phyloP scores from a whole-genome alignment of 805 yeast genomes.

The Candida vaughaniae region DNA sequence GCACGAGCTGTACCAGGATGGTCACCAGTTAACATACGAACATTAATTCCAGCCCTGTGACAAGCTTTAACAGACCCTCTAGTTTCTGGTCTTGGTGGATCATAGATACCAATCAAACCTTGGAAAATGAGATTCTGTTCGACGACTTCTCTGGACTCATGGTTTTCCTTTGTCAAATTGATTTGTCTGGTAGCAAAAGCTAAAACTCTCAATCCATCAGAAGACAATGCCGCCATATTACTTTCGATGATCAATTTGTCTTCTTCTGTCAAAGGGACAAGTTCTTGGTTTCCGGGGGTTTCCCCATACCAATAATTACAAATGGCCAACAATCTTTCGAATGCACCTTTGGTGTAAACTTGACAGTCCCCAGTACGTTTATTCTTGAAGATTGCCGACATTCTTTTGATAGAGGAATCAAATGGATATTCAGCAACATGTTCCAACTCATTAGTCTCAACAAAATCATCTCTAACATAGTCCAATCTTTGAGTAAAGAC shows the following conservation, averaged over 20 bases:
- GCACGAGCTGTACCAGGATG: constrained; percentile 36
- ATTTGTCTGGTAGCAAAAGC: constrained; percentile 28
- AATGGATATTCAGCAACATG: constrained; percentile 31
- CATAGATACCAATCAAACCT: constrained; percentile 35
- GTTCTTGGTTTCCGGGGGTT: constrained; percentile 6
- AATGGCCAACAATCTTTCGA: constrained; percentile 25
- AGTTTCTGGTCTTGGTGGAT: constrained; percentile 35
- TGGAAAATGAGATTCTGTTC: constrained; percentile 24
- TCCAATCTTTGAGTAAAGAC: constrained; percentile 29
- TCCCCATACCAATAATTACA: constrained; percentile 25
- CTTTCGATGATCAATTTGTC: constrained; percentile 21
- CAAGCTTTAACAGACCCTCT: constrained; percentile 26
- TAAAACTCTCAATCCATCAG: constrained; percentile 31
- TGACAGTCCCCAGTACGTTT: constrained; percentile 1
- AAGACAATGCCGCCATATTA: constrained; percentile 26
- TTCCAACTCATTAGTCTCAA: constrained; percentile 13
- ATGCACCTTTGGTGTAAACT: constrained; percentile 33
- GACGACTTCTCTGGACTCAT: constrained; percentile 18
- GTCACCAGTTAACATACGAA: constrained; percentile 37
- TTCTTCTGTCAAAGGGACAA: constrained; percentile 18
- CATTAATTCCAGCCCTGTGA: constrained; percentile 35
- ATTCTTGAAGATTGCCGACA: constrained; percentile 26
- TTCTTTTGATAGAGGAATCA: constrained; percentile 32
- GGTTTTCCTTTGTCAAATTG: constrained; percentile 13
- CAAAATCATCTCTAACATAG: constrained; percentile 19